Conservation (phyloP, 1,284 basidiomycete genomes). For the Cutaneotrichosporon mucoides region DNA sequence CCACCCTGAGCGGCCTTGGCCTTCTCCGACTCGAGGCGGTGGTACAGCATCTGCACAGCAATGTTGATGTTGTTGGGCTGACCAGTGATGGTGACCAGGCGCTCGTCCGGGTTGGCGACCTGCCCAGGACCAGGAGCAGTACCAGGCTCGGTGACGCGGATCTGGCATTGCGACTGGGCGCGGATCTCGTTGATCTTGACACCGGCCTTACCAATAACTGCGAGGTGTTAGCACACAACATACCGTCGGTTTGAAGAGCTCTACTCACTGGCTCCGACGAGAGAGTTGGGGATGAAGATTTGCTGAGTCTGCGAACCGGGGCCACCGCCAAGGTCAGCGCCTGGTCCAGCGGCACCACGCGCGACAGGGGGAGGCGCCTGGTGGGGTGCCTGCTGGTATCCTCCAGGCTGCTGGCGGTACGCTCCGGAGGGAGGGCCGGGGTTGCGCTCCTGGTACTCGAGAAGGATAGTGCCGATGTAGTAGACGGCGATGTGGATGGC, state of each 20-base stretch:
- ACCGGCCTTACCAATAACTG: slow-evolving; percentile 93
- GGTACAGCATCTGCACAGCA: slow-evolving; percentile 87
- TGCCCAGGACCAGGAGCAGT: slow-evolving; percentile 52
- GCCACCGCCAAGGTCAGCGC: slow-evolving; percentile 21
- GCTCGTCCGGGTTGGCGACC: slow-evolving; percentile 63
- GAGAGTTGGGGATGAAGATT: slow-evolving; percentile 96
- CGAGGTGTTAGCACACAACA: slow-evolving; percentile 6
- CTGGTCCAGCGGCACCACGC: slow-evolving; percentile 4
- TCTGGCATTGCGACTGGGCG: slow-evolving; percentile 84
- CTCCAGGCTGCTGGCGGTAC: slow-evolving; percentile 40
- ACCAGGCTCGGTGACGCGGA: slow-evolving; percentile 98
- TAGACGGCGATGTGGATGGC: slow-evolving; percentile 99
- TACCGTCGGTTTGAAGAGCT: too few relatives aligned
- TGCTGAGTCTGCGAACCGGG: slow-evolving; percentile 79
- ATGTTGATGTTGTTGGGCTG: slow-evolving; percentile 91
- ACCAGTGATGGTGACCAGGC: slow-evolving; percentile 91
- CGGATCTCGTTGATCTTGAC: slow-evolving; percentile 99
- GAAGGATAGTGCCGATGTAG: slow-evolving; percentile 94
- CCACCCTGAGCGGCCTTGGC: slow-evolving; percentile 16
- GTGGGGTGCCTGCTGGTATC: slow-evolving; percentile 19
- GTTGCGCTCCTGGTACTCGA: slow-evolving; percentile 83
- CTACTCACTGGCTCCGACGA: slow-evolving; percentile 84
- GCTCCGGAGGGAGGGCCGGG: slow-evolving; percentile 35
- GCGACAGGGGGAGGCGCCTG: slow-evolving; percentile 16
- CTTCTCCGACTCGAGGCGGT: slow-evolving; percentile 30